Evolutionary conservation across 2,329 filamentous ascomycete genomes (phyloP), one percentile per base, ranked within the genome.

Genomic region (Fusarium chlamydosporum): DNA sequence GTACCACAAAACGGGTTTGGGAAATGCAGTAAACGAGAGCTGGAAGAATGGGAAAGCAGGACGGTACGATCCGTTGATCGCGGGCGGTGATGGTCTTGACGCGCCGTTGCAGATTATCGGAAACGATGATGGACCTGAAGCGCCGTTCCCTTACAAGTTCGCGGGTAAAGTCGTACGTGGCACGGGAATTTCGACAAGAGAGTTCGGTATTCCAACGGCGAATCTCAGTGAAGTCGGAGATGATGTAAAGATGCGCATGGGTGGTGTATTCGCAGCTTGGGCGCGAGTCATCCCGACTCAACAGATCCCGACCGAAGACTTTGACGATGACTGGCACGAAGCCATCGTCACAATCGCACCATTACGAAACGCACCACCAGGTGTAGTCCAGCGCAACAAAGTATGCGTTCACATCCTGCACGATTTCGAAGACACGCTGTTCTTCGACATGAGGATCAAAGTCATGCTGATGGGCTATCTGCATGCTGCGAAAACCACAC

Each of bases 211-310:
- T 3, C 86, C 87, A 0, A 88, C 85, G 0, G 84, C 88, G 1
- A 88, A 85, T 61, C 76, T 92, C 3, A 71, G 72, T 0, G 82
- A 81, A 11, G 79, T 90, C 1, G 80, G 86, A 0, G 84, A 85
- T 27, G 81, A 86, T 34, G 75, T 90, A 40, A 79, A 82, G 23
- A 78, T 85, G 65, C 83, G 85, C 4, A 80, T 92, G 50, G 78
- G 81, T 13, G 90, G 90, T 0, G 83, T 89, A 8, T 92, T 89
- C 71, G 88, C 90, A 38, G 89, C 88, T 4, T 92, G 90, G 89
- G 85, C 84, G 0, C 78, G 83, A 1, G 71, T 88, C 3, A 65
- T 82, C 2, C 77, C 80, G 0, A 31, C 56, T 1, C 76, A 78
- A 23, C 74, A 71, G 0, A 31, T 16, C 2, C 42, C 42, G 6